Base-by-base conservation (phyloP, 768 basidiomycete species). In the Xerocomus spinulosus region DNA sequence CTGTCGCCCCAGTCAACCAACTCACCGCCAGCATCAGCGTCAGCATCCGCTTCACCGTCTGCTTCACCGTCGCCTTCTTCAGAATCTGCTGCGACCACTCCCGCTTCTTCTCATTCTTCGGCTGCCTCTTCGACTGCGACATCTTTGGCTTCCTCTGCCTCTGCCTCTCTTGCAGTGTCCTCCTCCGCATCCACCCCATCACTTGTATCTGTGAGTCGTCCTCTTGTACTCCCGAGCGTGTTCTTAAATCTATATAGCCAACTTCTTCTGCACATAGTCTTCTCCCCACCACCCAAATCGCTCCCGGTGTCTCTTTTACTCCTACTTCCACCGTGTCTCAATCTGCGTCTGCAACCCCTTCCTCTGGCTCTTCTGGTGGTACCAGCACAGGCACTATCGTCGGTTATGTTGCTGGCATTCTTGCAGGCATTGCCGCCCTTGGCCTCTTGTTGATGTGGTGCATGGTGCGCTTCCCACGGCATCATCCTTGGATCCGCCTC, bases 321-420 rank as follows among this genome's bases (percentile, higher is more conserved):
- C 18, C 55, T 12, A 32, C 41, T 9, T 17, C 56, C 14, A n/a
- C 50, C 15, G 1, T 40, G 6, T 37, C 57, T 3, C 46, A 57
- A 5, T 44, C 62, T 9, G 20, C 56, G 3, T 47, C 62, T 13
- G 18, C 56, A 8, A 68, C 70, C 20, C 49, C 68, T 24, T 58
- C 71, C 15, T 44, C 70, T 20, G 48, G 63, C n/a, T 66, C 70
- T 30, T 61, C 74, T 4, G 54, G 63, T 25, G 69, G 73, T 28
- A 59, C 69, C 13, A 63, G 49, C 30, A 60, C 66, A 12, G 41
- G 61, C 30, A 52, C 59, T 0, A 58, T 68, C 18, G 44, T 75
- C 9, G 71, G 71, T 12, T 78, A 74, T 34, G 61, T 81, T 30
- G 73, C 69, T 21, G 80, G 75, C 12, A 73, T 68, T 24, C 55